Base-by-base conservation (phyloP, 352 stramenopile genomes). In the Globisporangium spiculum region DNA sequence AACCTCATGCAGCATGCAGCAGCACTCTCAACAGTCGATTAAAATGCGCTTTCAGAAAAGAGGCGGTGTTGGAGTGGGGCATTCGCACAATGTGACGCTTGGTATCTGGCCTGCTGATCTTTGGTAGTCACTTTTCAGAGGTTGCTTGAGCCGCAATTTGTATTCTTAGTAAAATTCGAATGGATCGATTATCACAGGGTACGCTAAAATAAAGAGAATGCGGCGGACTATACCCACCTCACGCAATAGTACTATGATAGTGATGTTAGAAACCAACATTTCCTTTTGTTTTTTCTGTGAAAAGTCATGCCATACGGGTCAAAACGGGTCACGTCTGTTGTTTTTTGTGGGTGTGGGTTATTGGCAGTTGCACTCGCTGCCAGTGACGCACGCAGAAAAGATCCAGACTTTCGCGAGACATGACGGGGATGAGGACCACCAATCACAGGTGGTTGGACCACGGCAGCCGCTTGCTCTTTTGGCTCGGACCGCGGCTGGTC, bases 331-430 rank as follows among this genome's bases (percentile, higher is more conserved):
- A 7, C 27, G 5, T 18, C 48, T 14, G n/a, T 16, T 55, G n/a
- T 55, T 55, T 55, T 54, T 55, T 55, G n/a, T 55, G 48, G 48
- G 48, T 55, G 48, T 30, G 48, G n/a, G n/a, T 58, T 20, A 58
- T 36, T 36, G 52, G 18, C 20, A 58, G 52, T 58, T 58, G 24
- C 52, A 55, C 48, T 26, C n/a, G 34, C 18, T 44, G 16, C 36
- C 36, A 44, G 36, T 44, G 36, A 44, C 36, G 36, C 36, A 44
- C 10, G 36, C 36, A 44, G 36, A 44, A 44, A 44, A 44, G 36
- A 44, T 44, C 36, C 36, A 44, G 36, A 44, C 36, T 44, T 44
- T 10, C 36, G 34, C 34, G 36, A 44, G 36, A 44, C 36, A 44
- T 44, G 36, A 44, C 10, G 36, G 34, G 27, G 27, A 32, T 24